Evolutionary conservation across 345 rosid species (phyloP).

Genomic region (Populus davidiana): DNA sequence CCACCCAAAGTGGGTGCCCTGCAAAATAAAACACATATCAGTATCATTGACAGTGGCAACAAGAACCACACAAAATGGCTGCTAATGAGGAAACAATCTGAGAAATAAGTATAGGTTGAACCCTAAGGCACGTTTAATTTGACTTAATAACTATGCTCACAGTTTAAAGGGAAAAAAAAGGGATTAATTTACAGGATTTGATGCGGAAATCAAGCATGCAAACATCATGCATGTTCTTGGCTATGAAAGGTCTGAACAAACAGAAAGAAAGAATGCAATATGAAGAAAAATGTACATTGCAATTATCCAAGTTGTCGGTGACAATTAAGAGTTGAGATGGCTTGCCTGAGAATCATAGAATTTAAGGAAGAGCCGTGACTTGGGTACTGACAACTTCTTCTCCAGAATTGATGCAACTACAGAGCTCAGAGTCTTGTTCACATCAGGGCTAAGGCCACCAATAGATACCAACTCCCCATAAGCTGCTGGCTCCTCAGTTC

Average conservation of each 20-base stretch:
- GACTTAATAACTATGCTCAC: slow-evolving; percentile 16
- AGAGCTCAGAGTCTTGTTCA: slow-evolving; percentile 80
- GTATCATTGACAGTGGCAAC: not conserved
- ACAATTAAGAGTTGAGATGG: slow-evolving; percentile 13
- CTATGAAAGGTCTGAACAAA: slow-evolving; percentile 78
- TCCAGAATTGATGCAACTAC: slow-evolving; percentile 73
- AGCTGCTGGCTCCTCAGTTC: slow-evolving; percentile 94
- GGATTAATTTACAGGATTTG: slow-evolving; percentile 59
- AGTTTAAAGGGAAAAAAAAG: not conserved
- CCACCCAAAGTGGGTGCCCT: slow-evolving; percentile 96
- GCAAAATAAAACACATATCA: slow-evolving; percentile 27
- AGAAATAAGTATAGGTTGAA: slow-evolving; percentile 3
- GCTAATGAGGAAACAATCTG: not conserved
- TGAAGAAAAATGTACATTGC: too few species aligned
- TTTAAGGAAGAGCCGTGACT: slow-evolving; percentile 79
- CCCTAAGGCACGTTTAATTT: not conserved
- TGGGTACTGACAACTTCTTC: slow-evolving; percentile 75
- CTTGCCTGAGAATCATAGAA: slow-evolving; percentile 86
- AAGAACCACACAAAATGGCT: not conserved
- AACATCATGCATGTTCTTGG: slow-evolving; percentile 96
- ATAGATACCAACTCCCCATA: slow-evolving; percentile 90
- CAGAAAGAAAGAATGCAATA: slow-evolving; percentile 55
- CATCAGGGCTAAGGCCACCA: slow-evolving; percentile 79
- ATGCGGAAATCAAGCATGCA: slow-evolving; percentile 90
- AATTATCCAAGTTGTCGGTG: too few species aligned